Conservation (phyloP, 805 yeast species). For the Kazachstania psychrophila region DNA sequence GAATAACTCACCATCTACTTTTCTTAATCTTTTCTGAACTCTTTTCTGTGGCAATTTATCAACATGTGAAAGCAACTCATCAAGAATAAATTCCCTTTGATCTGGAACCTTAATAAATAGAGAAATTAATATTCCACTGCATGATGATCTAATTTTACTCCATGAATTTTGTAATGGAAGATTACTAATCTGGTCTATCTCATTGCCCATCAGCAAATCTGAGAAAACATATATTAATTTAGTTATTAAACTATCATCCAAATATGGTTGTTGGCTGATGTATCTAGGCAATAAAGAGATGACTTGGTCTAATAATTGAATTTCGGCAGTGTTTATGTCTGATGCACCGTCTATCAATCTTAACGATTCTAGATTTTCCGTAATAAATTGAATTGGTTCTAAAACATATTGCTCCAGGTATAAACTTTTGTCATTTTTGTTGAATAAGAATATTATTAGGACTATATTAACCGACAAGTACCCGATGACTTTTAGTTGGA, state of each 20-base stretch:
- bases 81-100: slow-evolving; percentile 53
- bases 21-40: slow-evolving; percentile 19
- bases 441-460: slow-evolving; percentile 35
- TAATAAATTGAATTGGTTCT: slow-evolving; percentile 35
- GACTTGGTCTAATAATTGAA: slow-evolving; percentile 13
- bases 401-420: slow-evolving; percentile 38
- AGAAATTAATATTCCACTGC: slow-evolving; percentile 25
- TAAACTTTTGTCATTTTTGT: slow-evolving; percentile 35
- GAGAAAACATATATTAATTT: slow-evolving; percentile 45
- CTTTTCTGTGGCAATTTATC: slow-evolving; percentile 42
- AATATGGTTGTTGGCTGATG: slow-evolving; percentile 14
- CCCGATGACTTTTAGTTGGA: slow-evolving; percentile 21
- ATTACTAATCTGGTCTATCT: slow-evolving; percentile 7
- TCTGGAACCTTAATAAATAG: slow-evolving; percentile 36
- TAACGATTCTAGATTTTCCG: slow-evolving; percentile 23
- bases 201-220: slow-evolving; percentile 18
- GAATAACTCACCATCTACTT: slow-evolving; percentile 9
- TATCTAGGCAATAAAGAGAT: slow-evolving; percentile 17
- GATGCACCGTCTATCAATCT: slow-evolving; percentile 17
- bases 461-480: slow-evolving; percentile 32
- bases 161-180: slow-evolving; percentile 12
- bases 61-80: slow-evolving; percentile 47
- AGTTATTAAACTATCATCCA: slow-evolving; percentile 48
- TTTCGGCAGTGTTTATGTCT: slow-evolving; percentile 5
- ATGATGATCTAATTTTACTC: slow-evolving; percentile 14